phyloP scores from a whole-genome alignment of 1,284 basidiomycete species.

The Tilletiaria anomala region DNA sequence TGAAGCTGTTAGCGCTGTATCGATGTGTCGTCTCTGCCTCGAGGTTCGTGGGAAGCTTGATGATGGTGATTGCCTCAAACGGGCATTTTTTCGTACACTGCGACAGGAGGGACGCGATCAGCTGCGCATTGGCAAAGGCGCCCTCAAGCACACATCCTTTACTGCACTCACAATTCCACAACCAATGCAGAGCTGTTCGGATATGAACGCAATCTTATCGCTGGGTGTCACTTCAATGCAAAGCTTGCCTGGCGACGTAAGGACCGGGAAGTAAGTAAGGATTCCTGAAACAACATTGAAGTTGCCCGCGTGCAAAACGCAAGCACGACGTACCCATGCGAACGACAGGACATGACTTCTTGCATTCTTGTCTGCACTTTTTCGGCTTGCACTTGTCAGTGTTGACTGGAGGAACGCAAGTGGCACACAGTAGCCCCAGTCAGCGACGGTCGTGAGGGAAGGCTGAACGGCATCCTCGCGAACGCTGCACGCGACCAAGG shows the following conservation, averaged over 20 bases:
- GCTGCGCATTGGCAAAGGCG: not conserved
- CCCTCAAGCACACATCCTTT: not conserved
- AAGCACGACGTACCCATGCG: constrained; percentile 29
- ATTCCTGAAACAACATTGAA: no score
- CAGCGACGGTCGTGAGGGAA: no score
- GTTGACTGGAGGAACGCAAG: constrained; percentile 27
- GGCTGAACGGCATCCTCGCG: no score
- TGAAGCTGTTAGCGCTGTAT: constrained; percentile 40
- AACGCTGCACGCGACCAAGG: no score
- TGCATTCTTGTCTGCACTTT: constrained; percentile 39
- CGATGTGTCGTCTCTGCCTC: constrained; percentile 38
- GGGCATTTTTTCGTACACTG: constrained; percentile 38
- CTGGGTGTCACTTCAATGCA: constrained; percentile 33
- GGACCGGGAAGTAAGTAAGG: not conserved
- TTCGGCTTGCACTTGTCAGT: constrained; percentile 39
- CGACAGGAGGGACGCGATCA: not conserved
- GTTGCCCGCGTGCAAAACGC: no score
- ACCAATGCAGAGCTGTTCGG: constrained; percentile 37
- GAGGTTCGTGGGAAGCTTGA: constrained; percentile 39
- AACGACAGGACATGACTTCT: constrained; percentile 38
- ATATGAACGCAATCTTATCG: constrained; percentile 37
- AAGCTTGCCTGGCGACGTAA: constrained; percentile 9
- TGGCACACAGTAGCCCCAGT: no score
- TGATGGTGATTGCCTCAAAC: constrained; percentile 40
- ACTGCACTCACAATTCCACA: constrained; percentile 27